Percentiles rank a stretch among this genome's conserved stretches.
These are phyloP conservation scores for Tausonia pullulans DNA, from an alignment of 1,284 basidiomycete genomes.

Conservation along the genomic window DNA sequence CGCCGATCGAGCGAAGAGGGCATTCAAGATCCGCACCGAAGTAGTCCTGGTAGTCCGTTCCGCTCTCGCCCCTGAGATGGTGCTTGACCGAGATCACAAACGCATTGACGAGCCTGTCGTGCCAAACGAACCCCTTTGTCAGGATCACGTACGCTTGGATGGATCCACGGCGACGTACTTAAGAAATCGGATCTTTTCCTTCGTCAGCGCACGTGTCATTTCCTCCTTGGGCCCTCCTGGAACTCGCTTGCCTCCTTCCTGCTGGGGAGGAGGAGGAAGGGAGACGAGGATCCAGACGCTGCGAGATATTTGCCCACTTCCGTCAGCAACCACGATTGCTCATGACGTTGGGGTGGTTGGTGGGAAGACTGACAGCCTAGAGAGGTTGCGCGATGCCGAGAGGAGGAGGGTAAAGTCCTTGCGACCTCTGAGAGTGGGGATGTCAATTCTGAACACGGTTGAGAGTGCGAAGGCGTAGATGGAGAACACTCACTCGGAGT, in stretches of 20 bases:
- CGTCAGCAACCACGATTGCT: not conserved
- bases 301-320: constrained; percentile 9
- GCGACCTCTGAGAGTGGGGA: constrained; percentile 51
- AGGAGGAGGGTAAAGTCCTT: constrained; percentile 51
- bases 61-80: constrained; percentile 36
- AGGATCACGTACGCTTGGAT: not conserved
- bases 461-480: too few relatives aligned
- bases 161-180: constrained; percentile 50
- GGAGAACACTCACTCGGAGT: constrained; percentile 26
- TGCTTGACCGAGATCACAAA: constrained; percentile 56
- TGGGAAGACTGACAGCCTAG: constrained; percentile 28
- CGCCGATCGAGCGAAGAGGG: not conserved
- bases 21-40: constrained; percentile 26
- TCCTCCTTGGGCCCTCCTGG: not conserved
- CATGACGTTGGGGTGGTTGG: not conserved
- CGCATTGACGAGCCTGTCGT: constrained; percentile 44
- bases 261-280: constrained; percentile 39
- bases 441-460: too few relatives aligned
- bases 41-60: constrained; percentile 55
- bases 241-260: constrained; percentile 15
- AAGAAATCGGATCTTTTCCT: constrained; percentile 58
- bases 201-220: constrained; percentile 49
- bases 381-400: constrained; percentile 48
- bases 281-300: constrained; percentile 69
- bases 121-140: not conserved